phyloP scores from a whole-genome alignment of 2,329 filamentous ascomycete species.

The Fusarium tupiense region DNA sequence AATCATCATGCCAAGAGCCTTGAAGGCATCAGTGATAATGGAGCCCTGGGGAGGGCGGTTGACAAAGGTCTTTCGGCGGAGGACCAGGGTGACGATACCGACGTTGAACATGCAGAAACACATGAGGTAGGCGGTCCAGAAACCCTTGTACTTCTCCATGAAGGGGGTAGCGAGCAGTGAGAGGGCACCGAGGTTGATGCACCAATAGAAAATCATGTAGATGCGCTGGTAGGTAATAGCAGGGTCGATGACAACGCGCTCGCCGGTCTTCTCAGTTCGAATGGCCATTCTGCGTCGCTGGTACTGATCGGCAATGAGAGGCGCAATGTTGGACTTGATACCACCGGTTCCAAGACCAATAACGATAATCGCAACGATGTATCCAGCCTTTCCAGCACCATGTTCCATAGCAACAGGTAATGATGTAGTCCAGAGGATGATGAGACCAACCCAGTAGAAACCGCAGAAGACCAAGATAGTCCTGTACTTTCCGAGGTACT shows the following conservation, averaged over 20 bases:
- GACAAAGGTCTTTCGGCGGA: conserved; percentile 57
- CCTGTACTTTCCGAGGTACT: conserved; percentile 69
- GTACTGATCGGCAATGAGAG: conserved; percentile 73
- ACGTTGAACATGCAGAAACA: conserved; percentile 70
- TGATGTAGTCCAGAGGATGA: conserved; percentile 63
- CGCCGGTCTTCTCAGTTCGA: conserved; percentile 58
- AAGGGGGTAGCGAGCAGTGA: conserved; percentile 73
- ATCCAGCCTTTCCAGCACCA: conserved; percentile 58
- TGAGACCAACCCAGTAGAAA: conserved; percentile 67
- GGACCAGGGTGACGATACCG: conserved; percentile 63
- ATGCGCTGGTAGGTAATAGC: conserved; percentile 73
- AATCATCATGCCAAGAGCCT: conserved; percentile 54
- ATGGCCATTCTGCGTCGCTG: conserved; percentile 61
- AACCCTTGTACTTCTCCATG: conserved; percentile 73
- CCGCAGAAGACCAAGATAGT: conserved; percentile 67
- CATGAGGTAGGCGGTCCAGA: conserved; percentile 71
- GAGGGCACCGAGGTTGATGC: conserved; percentile 78
- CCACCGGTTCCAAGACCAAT: conserved; percentile 74
- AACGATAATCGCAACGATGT: conserved; percentile 66
- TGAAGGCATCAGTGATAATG: conserved; percentile 72
- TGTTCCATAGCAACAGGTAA: conserved; percentile 50
- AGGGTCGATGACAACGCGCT: conserved; percentile 73
- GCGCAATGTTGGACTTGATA: conserved; percentile 73
- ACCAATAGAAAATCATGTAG: conserved; percentile 80
- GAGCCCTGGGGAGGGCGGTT: conserved; percentile 68